These are phyloP conservation scores for Leptomonas seymouri DNA, from an alignment of 208 protist genomes.

Conservation along the genomic window DNA sequence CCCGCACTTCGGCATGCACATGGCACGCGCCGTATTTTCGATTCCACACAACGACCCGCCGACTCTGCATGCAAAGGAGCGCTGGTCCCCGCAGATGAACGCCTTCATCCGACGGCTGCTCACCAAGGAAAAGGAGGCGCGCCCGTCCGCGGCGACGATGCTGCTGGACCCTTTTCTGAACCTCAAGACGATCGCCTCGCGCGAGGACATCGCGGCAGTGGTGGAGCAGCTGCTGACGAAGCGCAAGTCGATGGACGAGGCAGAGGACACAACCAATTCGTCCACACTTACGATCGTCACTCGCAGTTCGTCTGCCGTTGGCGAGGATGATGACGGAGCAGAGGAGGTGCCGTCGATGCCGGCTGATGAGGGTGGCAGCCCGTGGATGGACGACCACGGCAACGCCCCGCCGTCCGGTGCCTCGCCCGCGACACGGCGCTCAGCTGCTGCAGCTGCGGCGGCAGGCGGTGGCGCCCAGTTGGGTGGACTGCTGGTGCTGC, in stretches of 20 bases:
- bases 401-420: background rate
- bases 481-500: constrained; percentile 29
- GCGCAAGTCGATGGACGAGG: constrained; percentile 42
- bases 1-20: constrained; percentile 91
- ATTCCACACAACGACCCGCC: constrained; percentile 83
- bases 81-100: constrained; percentile 90
- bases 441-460: constrained; percentile 12
- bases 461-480: constrained; percentile 23
- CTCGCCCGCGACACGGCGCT: constrained; percentile 7
- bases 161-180: constrained; percentile 84
- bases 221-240: constrained; percentile 62
- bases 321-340: constrained; percentile 21
- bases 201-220: constrained; percentile 63
- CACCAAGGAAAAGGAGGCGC: constrained; percentile 73
- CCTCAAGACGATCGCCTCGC: constrained; percentile 53
- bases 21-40: constrained; percentile 67
- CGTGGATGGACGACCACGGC: constrained; percentile 32
- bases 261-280: constrained; percentile 16
- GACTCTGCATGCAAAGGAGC: constrained; percentile 77
- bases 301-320: constrained; percentile 19
- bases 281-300: constrained; percentile 39
- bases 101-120: constrained; percentile 80
- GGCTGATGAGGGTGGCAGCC: constrained; percentile 17
- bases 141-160: constrained; percentile 73
- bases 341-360: constrained; percentile 25